A percentile compares a stretch with the other conserved stretches of the same genome.
Evolutionary conservation across 2,329 filamentous ascomycete species (phyloP).

Genomic region (Coniochaeta sp.): DNA sequence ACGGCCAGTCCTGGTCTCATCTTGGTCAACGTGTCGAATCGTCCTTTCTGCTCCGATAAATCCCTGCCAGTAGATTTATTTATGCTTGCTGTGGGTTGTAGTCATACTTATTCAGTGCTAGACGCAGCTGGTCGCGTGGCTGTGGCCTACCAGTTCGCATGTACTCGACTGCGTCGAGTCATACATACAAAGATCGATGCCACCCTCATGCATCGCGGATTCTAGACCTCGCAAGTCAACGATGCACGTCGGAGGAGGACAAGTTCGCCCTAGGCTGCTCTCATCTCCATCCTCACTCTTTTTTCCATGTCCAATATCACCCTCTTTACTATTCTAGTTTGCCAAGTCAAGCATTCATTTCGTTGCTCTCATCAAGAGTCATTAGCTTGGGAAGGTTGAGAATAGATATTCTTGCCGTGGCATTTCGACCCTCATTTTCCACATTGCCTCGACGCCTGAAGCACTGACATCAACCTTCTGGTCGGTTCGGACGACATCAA

Average conservation of each 20-base stretch:
- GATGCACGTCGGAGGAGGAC: too few relatives aligned
- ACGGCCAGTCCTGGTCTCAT: neutral
- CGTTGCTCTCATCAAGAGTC: neutral
- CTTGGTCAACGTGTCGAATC: neutral
- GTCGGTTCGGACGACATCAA: too few relatives aligned
- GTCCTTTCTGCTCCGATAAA: neutral
- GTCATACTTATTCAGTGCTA: neutral
- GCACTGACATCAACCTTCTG: too few relatives aligned
- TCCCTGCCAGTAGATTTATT: neutral
- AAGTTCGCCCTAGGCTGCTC: neutral
- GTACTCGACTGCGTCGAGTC: neutral
- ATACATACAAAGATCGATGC: constrained; percentile 2
- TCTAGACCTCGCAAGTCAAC: too few relatives aligned
- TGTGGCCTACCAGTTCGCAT: neutral
- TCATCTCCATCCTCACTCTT: neutral
- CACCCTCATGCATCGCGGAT: neutral
- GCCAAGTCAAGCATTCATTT: neutral
- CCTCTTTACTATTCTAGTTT: neutral
- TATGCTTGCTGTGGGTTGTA: neutral
- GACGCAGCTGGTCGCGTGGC: neutral
- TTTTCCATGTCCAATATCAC: neutral
- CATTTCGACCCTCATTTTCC: too few relatives aligned
- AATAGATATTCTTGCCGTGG: too few relatives aligned
- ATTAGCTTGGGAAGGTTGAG: too few relatives aligned
- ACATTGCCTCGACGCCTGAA: too few relatives aligned